phyloP scores from a whole-genome alignment of 495 filamentous ascomycete genomes.

The Opeltia flavorubescens region DNA sequence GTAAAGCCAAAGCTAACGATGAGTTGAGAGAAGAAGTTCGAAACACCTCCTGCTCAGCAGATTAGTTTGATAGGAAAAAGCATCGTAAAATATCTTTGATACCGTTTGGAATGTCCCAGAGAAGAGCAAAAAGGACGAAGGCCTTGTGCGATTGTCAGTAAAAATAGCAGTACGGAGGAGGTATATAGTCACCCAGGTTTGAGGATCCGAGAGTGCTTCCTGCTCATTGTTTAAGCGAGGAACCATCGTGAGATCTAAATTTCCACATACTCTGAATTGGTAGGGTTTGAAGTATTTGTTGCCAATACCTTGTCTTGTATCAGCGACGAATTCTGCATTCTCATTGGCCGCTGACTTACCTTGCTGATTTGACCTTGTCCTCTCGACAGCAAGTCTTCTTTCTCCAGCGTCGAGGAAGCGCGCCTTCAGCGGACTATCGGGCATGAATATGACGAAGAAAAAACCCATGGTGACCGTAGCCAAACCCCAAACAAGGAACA shows the following conservation, averaged over 20 bases:
- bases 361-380: slow-evolving; percentile 44
- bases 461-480: slow-evolving; percentile 26
- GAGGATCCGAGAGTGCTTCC: slow-evolving; percentile 38
- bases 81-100: no score
- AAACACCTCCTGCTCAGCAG: slow-evolving; percentile 31
- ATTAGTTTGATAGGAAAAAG: no score
- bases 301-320: no score
- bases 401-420: slow-evolving; percentile 32
- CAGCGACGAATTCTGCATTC: no score
- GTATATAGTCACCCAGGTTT: no score
- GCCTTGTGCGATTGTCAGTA: no score
- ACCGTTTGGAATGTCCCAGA: slow-evolving; percentile 16
- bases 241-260: no score
- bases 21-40: slow-evolving; percentile 32
- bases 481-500: slow-evolving; percentile 29
- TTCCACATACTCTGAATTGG: no score
- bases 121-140: slow-evolving; percentile 13
- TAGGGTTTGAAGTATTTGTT: slow-evolving; percentile 41
- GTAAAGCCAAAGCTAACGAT: slow-evolving; percentile 32
- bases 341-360: no score
- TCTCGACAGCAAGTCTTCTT: slow-evolving; percentile 37
- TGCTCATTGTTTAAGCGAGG: no score
- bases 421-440: slow-evolving; percentile 34
- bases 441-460: slow-evolving; percentile 30
- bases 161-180: no score